Evolutionary conservation across 176 grass and related monocot genomes (phyloP).

Genomic region (Zoysia japonica): DNA sequence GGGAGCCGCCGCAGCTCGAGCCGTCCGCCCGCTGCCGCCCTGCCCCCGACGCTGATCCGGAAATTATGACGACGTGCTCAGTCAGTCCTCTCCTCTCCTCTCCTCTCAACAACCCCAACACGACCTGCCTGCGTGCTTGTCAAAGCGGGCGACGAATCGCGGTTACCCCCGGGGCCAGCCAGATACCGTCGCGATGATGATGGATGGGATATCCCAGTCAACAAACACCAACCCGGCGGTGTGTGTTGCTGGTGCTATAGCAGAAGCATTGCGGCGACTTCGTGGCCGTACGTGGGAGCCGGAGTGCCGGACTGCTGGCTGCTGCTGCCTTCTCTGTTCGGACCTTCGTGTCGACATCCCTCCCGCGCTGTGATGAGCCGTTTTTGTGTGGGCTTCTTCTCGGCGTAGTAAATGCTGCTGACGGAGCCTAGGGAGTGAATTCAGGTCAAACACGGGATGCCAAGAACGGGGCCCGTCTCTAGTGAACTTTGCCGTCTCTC

Average conservation of each 20-base stretch:
- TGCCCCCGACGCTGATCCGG: not conserved
- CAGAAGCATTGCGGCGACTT: not conserved
- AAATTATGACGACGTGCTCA: not conserved
- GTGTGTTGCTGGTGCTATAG: no score
- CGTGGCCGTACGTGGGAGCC: not conserved
- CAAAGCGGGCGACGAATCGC: not conserved
- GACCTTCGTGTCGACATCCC: slow-evolving; percentile 15
- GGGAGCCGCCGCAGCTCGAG: slow-evolving; percentile 31
- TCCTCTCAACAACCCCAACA: not conserved
- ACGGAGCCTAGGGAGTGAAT: not conserved
- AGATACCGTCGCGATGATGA: not conserved
- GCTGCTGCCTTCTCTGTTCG: not conserved
- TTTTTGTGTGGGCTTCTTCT: not conserved
- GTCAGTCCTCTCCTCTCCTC: not conserved
- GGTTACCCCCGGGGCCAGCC: not conserved
- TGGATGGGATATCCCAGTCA: slow-evolving; percentile 6
- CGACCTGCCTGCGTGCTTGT: not conserved
- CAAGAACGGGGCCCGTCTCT: not conserved
- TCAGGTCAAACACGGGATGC: slow-evolving; percentile 4
- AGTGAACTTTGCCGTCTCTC: not conserved
- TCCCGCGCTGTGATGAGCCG: not conserved
- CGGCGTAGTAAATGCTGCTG: not conserved
- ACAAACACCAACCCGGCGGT: not conserved
- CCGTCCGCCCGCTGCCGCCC: slow-evolving; percentile 2
- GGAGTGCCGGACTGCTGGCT: not conserved